phyloP scores from a whole-genome alignment of 306 rosid genomes.

The Glycine latifolia region DNA sequence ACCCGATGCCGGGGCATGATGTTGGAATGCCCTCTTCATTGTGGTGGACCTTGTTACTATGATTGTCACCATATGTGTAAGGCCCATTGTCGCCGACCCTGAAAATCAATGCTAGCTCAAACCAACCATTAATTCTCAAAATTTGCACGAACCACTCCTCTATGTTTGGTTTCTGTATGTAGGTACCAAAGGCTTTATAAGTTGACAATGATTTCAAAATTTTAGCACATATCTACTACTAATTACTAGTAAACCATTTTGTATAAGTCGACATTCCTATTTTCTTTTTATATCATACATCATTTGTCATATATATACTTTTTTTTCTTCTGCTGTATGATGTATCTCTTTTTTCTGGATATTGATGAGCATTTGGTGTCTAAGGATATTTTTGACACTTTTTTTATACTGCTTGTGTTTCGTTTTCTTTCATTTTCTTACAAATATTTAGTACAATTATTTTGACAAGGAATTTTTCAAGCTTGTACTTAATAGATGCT shows the following conservation, averaged over 20 bases:
- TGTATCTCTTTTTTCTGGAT: not conserved
- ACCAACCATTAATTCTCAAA: not conserved
- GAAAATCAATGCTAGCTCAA: not conserved
- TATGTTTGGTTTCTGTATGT: too few species aligned
- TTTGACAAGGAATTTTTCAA: too few species aligned
- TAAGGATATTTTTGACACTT: not conserved
- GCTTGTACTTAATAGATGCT: not conserved
- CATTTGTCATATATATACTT: too few species aligned
- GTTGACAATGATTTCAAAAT: not conserved
- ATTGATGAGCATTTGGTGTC: not conserved
- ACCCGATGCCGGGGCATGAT: constrained; percentile 78
- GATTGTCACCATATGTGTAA: constrained; percentile 91
- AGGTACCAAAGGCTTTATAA: not conserved
- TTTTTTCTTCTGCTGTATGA: not conserved
- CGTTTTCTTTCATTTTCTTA: too few species aligned
- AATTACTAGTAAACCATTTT: not conserved
- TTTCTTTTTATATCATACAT: too few species aligned
- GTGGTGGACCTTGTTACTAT: constrained; percentile 86
- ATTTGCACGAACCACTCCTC: not conserved
- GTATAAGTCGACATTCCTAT: too few species aligned
- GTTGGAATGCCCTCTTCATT: constrained; percentile 89
- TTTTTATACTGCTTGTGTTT: too few species aligned
- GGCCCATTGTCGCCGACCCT: constrained; percentile 69
- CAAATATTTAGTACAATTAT: too few species aligned
- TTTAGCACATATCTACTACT: not conserved